phyloP scores from a whole-genome alignment of 2,329 filamentous ascomycete genomes.

The Mariannaea sp. region DNA sequence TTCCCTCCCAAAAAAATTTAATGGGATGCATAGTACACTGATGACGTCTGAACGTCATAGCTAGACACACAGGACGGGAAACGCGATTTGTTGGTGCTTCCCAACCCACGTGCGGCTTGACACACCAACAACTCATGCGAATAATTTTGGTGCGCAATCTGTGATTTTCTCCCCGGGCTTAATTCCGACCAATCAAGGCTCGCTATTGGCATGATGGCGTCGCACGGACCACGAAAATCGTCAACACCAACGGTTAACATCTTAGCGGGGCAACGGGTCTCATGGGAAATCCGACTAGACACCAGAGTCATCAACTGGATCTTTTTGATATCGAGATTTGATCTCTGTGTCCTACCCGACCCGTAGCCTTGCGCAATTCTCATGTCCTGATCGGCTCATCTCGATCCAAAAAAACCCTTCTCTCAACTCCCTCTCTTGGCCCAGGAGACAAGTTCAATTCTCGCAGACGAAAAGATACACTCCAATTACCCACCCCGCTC shows the following conservation, averaged over 20 bases:
- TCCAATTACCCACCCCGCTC: slow-evolving; percentile 18
- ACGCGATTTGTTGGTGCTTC: too few species aligned
- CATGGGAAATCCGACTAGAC: slow-evolving; percentile 26
- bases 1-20: too few species aligned
- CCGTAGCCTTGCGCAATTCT: neutral
- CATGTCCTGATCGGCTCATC: neutral
- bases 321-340: slow-evolving; percentile 23
- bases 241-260: slow-evolving; percentile 17
- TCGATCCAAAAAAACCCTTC: neutral
- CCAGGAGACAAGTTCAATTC: neutral
- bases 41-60: neutral
- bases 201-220: slow-evolving; percentile 18
- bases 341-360: slow-evolving; percentile 18
- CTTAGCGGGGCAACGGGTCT: slow-evolving; percentile 24
- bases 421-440: slow-evolving; percentile 2
- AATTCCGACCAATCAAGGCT: slow-evolving; percentile 27
- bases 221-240: slow-evolving; percentile 26
- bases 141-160: too few species aligned
- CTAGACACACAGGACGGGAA: neutral
- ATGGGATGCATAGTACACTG: neutral
- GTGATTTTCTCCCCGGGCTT: neutral
- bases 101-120: neutral
- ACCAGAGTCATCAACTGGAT: slow-evolving; percentile 23
- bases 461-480: slow-evolving; percentile 19
- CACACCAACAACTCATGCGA: too few species aligned